phyloP scores from a whole-genome alignment of 768 basidiomycete species.

The Tephrocybe rancida region DNA sequence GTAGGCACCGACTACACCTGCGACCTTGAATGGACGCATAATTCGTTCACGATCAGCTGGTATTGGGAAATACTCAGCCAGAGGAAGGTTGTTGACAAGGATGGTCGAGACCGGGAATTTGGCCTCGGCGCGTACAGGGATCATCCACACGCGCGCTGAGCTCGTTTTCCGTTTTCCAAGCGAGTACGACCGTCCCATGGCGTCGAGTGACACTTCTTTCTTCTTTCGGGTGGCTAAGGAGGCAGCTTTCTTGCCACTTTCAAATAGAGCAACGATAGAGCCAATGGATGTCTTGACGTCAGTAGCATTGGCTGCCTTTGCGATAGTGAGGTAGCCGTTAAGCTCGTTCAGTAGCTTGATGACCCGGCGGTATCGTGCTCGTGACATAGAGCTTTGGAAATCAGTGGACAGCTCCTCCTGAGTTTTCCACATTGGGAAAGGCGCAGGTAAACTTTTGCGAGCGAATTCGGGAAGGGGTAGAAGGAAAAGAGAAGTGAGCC shows the following conservation, averaged over 20 bases:
- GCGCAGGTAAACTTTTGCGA: slow-evolving; percentile 55
- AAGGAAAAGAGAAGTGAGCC: slow-evolving; percentile 66
- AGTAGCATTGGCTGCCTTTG: slow-evolving; percentile 56
- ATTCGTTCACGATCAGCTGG: slow-evolving; percentile 80
- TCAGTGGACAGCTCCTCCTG: slow-evolving; percentile 58
- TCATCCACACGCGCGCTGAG: slow-evolving; percentile 91
- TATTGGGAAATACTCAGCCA: slow-evolving; percentile 77
- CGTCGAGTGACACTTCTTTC: slow-evolving; percentile 66
- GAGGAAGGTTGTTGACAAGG: slow-evolving; percentile 83
- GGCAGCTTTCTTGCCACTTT: slow-evolving; percentile 61
- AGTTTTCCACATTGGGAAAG: slow-evolving; percentile 70
- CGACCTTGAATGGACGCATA: slow-evolving; percentile 81
- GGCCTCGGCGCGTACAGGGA: slow-evolving; percentile 49
- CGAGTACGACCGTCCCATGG: slow-evolving; percentile 83
- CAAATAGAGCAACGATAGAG: slow-evolving; percentile 61
- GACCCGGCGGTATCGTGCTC: slow-evolving; percentile 70
- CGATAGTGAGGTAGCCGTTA: slow-evolving; percentile 61
- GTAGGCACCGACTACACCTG: slow-evolving; percentile 84
- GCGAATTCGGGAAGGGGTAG: slow-evolving; percentile 80
- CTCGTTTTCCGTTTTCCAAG: slow-evolving; percentile 89
- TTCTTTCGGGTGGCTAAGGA: slow-evolving; percentile 50
- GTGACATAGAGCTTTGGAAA: slow-evolving; percentile 64
- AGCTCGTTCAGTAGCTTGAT: slow-evolving; percentile 65
- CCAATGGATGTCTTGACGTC: slow-evolving; percentile 54
- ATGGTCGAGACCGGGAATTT: slow-evolving; percentile 61